Evolutionary conservation across 2,329 filamentous ascomycete genomes (phyloP).

Genomic region (Arthrobotrys sphaeroides): DNA sequence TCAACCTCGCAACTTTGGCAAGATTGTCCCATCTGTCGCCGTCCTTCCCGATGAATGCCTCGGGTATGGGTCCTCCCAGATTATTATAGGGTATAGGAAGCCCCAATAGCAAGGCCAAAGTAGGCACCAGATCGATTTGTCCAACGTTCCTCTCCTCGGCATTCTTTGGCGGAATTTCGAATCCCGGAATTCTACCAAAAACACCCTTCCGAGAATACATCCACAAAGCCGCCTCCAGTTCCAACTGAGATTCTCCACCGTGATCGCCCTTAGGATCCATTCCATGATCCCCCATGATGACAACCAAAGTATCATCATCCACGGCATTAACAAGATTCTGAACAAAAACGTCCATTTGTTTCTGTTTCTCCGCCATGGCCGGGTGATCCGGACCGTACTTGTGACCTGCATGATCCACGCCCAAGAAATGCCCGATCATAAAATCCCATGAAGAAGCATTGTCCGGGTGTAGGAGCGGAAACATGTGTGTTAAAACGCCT

Average conservation of each 20-base stretch:
- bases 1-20: constrained; percentile 77
- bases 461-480: constrained; percentile 76
- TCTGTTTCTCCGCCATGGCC: constrained; percentile 88
- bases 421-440: constrained; percentile 91
- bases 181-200: constrained; percentile 73
- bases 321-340: constrained; percentile 75
- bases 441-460: constrained; percentile 84
- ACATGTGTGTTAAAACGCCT: constrained; percentile 88
- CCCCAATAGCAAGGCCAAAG: constrained; percentile 84
- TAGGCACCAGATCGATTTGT: constrained; percentile 96
- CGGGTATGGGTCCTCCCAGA: constrained; percentile 88
- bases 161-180: constrained; percentile 68
- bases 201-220: constrained; percentile 92
- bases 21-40: constrained; percentile 80
- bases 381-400: constrained; percentile 92
- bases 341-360: constrained; percentile 87
- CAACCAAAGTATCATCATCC: constrained; percentile 84
- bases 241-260: constrained; percentile 96
- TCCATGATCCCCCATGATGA: constrained; percentile 99
- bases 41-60: constrained; percentile 80
- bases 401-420: constrained; percentile 96
- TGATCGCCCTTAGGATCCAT: constrained; percentile 98
- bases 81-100: constrained; percentile 97
- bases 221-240: constrained; percentile 93
- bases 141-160: constrained; percentile 73